Evolutionary conservation across 75 land plant species (phyloP), one percentile per base, ranked within the genome.

Genomic region (Isoetes taiwanensis): DNA sequence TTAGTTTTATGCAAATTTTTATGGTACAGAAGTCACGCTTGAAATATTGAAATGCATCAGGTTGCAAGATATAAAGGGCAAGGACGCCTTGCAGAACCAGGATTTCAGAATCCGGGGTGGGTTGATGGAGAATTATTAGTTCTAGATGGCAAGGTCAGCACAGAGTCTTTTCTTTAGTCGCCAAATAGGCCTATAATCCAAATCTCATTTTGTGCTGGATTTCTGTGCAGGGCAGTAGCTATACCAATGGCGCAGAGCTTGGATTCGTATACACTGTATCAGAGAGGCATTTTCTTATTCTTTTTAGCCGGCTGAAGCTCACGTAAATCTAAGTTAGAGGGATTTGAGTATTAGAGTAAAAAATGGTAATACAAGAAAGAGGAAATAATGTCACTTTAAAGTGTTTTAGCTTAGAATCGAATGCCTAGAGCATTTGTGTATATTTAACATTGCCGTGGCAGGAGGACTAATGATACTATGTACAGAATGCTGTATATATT

Each of bases 91-190:
- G 50, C 50, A 5, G 50, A 46, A n/a, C 50, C 50, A 46, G 50
- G 50, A 19, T 46, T 46, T n/a, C 16, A 46, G 19, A 46, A 46
- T 23, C 50, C 50, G 50, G 21, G 25, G 16, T 46, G 50, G 50
- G 25, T 46, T 23, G 50, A 46, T 46, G 50, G 50, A 5, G 50
- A 46, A n/a, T 46, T 46, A 23, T 23, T 46, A 6, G 21, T 46
- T 4, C n/a, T 46, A 23, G 50, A 46, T 16, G 50, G 50, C 6
- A 46, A 46, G 50, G 50, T 46, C n/a, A n/a, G n/a, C n/a, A n/a
- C n/a, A n/a, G n/a, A n/a, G n/a, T n/a, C n/a, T n/a, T n/a, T n/a
- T n/a, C n/a, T n/a, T n/a, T n/a, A n/a, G n/a, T n/a, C n/a, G n/a
- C 37, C 2, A 48, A 20, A 48, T 16, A 8, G 28, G n/a, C 23